A percentile compares a stretch with the other conserved stretches of the same genome.
phyloP scores from a whole-genome alignment of 2,329 filamentous ascomycete species.

The Aspergillus intermedius region DNA sequence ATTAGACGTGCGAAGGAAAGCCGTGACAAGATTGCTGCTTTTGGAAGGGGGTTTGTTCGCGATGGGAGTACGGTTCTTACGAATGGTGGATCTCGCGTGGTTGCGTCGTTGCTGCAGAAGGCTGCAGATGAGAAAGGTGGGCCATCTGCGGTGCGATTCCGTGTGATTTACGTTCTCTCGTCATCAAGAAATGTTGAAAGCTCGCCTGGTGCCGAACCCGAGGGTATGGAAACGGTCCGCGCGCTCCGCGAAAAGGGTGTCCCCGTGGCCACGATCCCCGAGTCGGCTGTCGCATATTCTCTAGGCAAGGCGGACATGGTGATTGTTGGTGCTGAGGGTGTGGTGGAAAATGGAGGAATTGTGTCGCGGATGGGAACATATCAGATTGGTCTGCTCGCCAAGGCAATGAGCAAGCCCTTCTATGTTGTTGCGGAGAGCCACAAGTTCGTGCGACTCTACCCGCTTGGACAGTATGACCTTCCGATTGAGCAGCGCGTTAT shows the following conservation, averaged over 20 bases:
- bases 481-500: conserved; percentile 73
- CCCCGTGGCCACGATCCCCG: conserved; percentile 73
- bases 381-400: conserved; percentile 77
- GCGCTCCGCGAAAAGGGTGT: conserved; percentile 67
- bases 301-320: conserved; percentile 66
- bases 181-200: conserved; percentile 22
- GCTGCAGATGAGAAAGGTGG: conserved; percentile 60
- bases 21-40: conserved; percentile 72
- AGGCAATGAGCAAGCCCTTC: conserved; percentile 66
- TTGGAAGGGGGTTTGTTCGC: conserved; percentile 69
- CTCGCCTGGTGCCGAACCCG: conserved; percentile 38
- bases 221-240: conserved; percentile 65
- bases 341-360: conserved; percentile 89
- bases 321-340: conserved; percentile 68
- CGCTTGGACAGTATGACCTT: conserved; percentile 72
- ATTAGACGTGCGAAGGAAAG: conserved; percentile 80
- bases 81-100: conserved; percentile 79
- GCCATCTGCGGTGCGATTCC: conserved; percentile 60
- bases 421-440: conserved; percentile 93
- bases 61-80: conserved; percentile 81
- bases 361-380: conserved; percentile 81
- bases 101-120: conserved; percentile 66
- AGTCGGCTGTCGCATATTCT: conserved; percentile 70
- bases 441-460: conserved; percentile 88
- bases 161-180: conserved; percentile 69